phyloP scores from a whole-genome alignment of 1,139 yeast species.

The Suhomyces chickasaworum region DNA sequence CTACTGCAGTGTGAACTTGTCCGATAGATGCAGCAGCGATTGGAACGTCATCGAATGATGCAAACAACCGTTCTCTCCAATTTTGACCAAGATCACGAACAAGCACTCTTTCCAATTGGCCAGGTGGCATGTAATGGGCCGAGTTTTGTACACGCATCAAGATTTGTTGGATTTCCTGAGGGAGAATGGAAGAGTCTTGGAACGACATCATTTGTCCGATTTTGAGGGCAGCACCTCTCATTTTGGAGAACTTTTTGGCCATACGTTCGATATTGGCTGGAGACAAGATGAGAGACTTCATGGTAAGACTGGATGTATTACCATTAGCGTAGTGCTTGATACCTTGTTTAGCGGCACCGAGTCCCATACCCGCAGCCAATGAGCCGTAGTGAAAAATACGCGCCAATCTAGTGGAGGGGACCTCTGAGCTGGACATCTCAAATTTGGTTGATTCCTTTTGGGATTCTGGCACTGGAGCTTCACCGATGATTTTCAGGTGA shows the following conservation, averaged over 20 bases:
- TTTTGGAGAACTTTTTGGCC: constrained; percentile 83
- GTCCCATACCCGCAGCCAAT: constrained; percentile 87
- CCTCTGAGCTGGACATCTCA: constrained; percentile 64
- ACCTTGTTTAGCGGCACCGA: constrained; percentile 82
- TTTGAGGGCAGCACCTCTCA: constrained; percentile 98
- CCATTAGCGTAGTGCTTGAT: constrained; percentile 64
- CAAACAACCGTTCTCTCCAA: constrained; percentile 73
- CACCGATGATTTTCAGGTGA: constrained; percentile 11
- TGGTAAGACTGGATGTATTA: constrained; percentile 42
- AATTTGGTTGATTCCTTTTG: constrained; percentile 35
- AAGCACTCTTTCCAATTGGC: constrained; percentile 82
- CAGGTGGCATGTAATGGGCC: constrained; percentile 96
- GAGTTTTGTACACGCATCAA: constrained; percentile 85
- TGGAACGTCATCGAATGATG: constrained; percentile 82
- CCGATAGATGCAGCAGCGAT: constrained; percentile 98
- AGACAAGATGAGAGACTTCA: constrained; percentile 67
- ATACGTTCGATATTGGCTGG: constrained; percentile 85
- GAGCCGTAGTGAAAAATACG: constrained; percentile 91
- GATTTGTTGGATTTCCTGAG: constrained; percentile 80
- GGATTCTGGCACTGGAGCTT: constrained; percentile 21
- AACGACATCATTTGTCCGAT: constrained; percentile 94
- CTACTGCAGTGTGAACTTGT: constrained; percentile 85
- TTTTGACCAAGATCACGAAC: constrained; percentile 68
- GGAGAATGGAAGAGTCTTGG: constrained; percentile 84
- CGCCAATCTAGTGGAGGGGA: constrained; percentile 84